These are phyloP conservation scores for Kurtzmaniella quercitrusa DNA, from an alignment of 1,139 yeast genomes.

Conservation along the genomic window DNA sequence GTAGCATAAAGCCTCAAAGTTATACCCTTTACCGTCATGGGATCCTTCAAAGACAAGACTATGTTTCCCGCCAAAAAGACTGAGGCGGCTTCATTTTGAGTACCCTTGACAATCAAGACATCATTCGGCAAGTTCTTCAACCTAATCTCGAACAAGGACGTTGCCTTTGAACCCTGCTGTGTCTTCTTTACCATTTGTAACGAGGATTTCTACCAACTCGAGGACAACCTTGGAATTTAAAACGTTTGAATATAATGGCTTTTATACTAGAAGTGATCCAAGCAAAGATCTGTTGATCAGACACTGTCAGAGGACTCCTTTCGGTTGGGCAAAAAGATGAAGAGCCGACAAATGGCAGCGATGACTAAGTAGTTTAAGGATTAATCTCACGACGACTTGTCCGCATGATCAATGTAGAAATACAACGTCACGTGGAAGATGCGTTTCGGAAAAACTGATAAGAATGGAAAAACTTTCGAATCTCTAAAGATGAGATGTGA, in stretches of 20 bases:
- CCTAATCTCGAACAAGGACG: conserved; percentile 59
- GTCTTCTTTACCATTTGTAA: conserved; percentile 17
- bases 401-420: background rate
- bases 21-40: conserved; percentile 62
- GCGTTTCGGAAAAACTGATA: conserved; percentile 3
- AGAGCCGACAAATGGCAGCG: too few species aligned
- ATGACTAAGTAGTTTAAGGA: background rate
- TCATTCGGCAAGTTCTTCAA: conserved; percentile 69
- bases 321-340: background rate
- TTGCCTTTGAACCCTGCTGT: conserved; percentile 14
- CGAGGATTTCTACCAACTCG: background rate
- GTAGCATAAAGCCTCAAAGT: conserved; percentile 62
- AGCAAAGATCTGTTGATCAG: too few species aligned
- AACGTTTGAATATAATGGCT: background rate
- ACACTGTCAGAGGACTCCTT: too few species aligned
- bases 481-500: background rate
- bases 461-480: background rate
- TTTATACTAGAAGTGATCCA: too few species aligned
- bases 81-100: conserved; percentile 73
- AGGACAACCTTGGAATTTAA: background rate
- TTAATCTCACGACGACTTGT: background rate
- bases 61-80: conserved; percentile 72
- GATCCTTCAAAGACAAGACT: conserved; percentile 72
- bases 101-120: conserved; percentile 76
- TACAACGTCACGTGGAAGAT: background rate